Conservation (phyloP, 2,329 filamentous ascomycete species). For the Bipolaris gigantea region DNA sequence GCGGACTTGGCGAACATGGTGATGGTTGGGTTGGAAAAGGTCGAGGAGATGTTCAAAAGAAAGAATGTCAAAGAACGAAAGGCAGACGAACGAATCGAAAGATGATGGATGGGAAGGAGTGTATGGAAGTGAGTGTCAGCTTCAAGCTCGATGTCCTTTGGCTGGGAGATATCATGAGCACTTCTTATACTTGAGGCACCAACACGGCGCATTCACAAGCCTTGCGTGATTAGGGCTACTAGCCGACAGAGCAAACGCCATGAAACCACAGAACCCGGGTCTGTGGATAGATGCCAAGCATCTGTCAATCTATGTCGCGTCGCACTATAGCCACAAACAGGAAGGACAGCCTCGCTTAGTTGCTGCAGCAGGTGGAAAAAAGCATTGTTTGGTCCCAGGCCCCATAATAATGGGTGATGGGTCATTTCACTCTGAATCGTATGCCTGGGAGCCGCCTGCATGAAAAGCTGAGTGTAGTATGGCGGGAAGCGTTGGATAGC, state of each 20-base stretch:
- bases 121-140: slow-evolving; percentile 39
- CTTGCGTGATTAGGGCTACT: slow-evolving; percentile 20
- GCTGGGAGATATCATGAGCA: slow-evolving; percentile 6
- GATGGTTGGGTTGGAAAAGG: slow-evolving; percentile 17
- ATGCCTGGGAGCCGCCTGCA: slow-evolving; percentile 16
- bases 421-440: slow-evolving; percentile 27
- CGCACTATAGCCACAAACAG: slow-evolving; percentile 19
- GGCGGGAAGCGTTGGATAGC: slow-evolving; percentile 13
- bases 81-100: slow-evolving; percentile 34
- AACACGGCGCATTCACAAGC: slow-evolving; percentile 18
- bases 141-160: slow-evolving; percentile 34
- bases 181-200: slow-evolving; percentile 30
- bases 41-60: slow-evolving; percentile 27
- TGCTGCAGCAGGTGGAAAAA: slow-evolving; percentile 27
- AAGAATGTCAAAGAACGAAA: slow-evolving; percentile 24
- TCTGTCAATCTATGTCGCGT: slow-evolving; percentile 33
- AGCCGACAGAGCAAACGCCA: slow-evolving; percentile 10
- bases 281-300: slow-evolving; percentile 24
- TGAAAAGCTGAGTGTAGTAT: slow-evolving; percentile 21
- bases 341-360: slow-evolving; percentile 20
- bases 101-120: slow-evolving; percentile 34
- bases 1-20: slow-evolving; percentile 40
- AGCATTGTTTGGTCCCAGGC: slow-evolving; percentile 21
- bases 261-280: slow-evolving; percentile 22
- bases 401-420: slow-evolving; percentile 29